Evolutionary conservation across 2,329 filamentous ascomycete genomes (phyloP), one percentile per base, ranked within the genome.

Genomic region (Colletotrichum simmondsii): DNA sequence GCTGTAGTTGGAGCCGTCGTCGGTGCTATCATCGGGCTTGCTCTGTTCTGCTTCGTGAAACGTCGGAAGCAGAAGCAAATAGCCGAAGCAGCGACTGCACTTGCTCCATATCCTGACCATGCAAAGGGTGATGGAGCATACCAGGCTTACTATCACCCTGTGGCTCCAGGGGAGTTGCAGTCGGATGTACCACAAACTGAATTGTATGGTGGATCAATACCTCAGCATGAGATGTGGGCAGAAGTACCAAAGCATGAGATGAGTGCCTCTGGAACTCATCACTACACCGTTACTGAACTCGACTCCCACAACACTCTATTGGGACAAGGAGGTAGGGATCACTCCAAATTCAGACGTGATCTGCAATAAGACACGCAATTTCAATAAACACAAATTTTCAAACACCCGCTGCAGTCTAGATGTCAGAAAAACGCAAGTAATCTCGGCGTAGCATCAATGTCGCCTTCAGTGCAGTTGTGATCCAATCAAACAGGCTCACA

Each of bases 1-100:
- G 57, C 57, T 16, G 57, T 62, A 2, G 71, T 73, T 2, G 71
- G 71, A 19, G 66, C 53, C 4, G n/a, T 53, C 22, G 16, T 71
- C 3, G 68, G 68, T 3, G 22, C 12, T 4, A 26, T 35, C 26
- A 14, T 67, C 6, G 68, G 64, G 6, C 12, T 46, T 16, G 68
- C 42, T 28, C 24, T 32, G 1, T 61, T 71, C 35, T 71, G 46
- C 22, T 60, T 60, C 49, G 5, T 71, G 4, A 56, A 63, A 14
- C 46, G 49, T 14, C 42, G 68, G 2, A 54, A 32, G 16, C 56
- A 56, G 37, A 52, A 52, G 26, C 52, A 32, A 49, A 8, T 19
- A 10, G 42, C 16, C 56, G 11, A 24, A n/a, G 14, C 30, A 19
- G 32, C 3, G 16, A 24, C 16, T 30, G 3, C 24, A 22, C 19